Percentiles rank a stretch among this genome's conserved stretches.
Evolutionary conservation across 1,284 basidiomycete genomes (phyloP).

Genomic region (Coniophora puteana): DNA sequence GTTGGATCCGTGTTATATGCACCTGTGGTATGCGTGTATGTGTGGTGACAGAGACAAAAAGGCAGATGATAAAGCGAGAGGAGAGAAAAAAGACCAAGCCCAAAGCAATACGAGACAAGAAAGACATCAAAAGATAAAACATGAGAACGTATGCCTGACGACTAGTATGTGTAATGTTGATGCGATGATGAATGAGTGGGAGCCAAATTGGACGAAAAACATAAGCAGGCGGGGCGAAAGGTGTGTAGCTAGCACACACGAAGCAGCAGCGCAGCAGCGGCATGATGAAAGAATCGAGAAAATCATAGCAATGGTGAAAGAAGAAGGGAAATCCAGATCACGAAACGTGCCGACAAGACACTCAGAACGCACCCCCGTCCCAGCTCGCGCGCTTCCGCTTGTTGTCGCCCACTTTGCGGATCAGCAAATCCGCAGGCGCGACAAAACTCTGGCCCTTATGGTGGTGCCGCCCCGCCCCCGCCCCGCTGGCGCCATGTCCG

Average conservation of each 20-base stretch:
- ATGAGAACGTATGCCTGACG: conserved; percentile 2
- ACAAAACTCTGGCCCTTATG: conserved; percentile 64
- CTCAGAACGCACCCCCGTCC: conserved; percentile 50
- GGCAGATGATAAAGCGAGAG: conserved; percentile 9
- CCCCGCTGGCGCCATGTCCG: no score
- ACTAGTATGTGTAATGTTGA: conserved; percentile 3
- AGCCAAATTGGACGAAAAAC: conserved; percentile 6
- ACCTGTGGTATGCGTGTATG: conserved; percentile 1
- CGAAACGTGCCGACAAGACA: not conserved
- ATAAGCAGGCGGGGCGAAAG: conserved; percentile 12
- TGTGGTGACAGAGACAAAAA: conserved; percentile 6
- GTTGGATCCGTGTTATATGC: no score
- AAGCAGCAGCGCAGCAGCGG: not conserved
- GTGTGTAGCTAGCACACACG: conserved; percentile 6
- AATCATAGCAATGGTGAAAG: no score
- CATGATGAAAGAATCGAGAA: conserved; percentile 5
- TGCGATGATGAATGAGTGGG: conserved; percentile 3
- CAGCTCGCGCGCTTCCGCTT: conserved; percentile 75
- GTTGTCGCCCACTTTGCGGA: conserved; percentile 49
- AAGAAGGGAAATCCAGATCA: not conserved
- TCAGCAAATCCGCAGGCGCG: conserved; percentile 62
- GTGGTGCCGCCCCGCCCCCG: conserved; percentile 28
- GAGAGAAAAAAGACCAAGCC: not conserved
- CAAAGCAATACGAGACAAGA: conserved; percentile 8
- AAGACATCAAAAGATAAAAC: not conserved